Conservation (phyloP, 2,329 filamentous ascomycete species). For the Diplodia intermedia region DNA sequence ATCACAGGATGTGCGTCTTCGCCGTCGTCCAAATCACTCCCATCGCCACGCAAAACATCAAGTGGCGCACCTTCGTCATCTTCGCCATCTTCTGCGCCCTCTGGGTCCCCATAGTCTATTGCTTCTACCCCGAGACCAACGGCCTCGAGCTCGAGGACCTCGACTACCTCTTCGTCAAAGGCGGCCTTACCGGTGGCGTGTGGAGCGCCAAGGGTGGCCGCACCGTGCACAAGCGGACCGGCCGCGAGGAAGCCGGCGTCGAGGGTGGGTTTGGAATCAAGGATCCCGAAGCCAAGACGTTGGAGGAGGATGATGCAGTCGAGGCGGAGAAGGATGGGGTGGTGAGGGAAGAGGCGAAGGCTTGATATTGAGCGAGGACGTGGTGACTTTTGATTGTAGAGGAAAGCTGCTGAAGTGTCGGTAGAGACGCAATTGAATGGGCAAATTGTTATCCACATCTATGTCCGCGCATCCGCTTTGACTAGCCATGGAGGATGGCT, state of each 20-base stretch:
- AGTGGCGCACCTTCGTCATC: slow-evolving; percentile 72
- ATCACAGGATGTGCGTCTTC: slow-evolving; percentile 35
- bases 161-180: slow-evolving; percentile 44
- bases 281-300: not conserved
- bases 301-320: not conserved
- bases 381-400: not conserved
- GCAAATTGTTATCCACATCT: too few relatives aligned
- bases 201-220: slow-evolving; percentile 35
- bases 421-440: too few relatives aligned
- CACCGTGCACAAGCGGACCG: slow-evolving; percentile 31
- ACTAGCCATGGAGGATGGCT: too few relatives aligned
- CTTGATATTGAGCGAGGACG: not conserved
- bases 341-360: slow-evolving; percentile 16
- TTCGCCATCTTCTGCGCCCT: slow-evolving; percentile 75
- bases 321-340: not conserved
- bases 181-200: slow-evolving; percentile 35
- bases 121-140: slow-evolving; percentile 71
- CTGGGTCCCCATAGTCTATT: slow-evolving; percentile 72
- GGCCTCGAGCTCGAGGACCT: slow-evolving; percentile 75
- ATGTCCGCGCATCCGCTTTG: too few relatives aligned
- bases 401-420: too few relatives aligned
- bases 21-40: slow-evolving; percentile 51
- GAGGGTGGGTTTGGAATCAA: slow-evolving; percentile 12
- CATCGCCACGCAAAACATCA: slow-evolving; percentile 56
- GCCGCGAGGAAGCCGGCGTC: slow-evolving; percentile 14